These are phyloP conservation scores for Colletotrichum sp. DNA, from an alignment of 2,329 filamentous ascomycete species.

Conservation along the genomic window DNA sequence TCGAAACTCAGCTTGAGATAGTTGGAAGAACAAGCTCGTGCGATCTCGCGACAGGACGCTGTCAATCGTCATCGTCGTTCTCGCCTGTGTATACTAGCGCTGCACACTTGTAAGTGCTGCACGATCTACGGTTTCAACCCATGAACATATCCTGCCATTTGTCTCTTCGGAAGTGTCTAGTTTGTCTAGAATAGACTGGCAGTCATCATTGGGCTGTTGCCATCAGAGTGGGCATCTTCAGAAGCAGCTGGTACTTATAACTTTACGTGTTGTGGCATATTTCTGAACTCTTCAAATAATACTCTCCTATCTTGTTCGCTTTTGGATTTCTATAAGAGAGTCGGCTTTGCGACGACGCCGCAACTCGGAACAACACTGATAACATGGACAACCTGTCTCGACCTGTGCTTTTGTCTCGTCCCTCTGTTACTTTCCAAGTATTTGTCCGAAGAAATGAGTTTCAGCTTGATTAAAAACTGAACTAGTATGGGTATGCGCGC, in stretches of 20 bases:
- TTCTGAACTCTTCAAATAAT: not conserved
- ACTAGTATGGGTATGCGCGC: not conserved
- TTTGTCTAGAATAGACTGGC: not conserved
- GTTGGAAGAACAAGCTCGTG: not conserved
- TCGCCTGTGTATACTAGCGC: not conserved
- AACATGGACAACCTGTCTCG: not conserved
- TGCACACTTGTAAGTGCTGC: not conserved
- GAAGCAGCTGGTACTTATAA: not conserved
- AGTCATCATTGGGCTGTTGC: not conserved
- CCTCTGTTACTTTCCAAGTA: not conserved
- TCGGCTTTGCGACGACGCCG: not conserved
- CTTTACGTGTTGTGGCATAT: too few relatives aligned
- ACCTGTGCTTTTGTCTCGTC: not conserved
- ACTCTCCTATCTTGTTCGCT: too few relatives aligned
- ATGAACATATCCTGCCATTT: not conserved
- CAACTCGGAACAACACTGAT: not conserved
- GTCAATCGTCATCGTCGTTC: rapidly evolving
- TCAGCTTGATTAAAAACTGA: not conserved
- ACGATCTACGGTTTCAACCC: not conserved
- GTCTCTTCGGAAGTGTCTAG: rapidly evolving
- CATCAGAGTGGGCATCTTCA: rapidly evolving
- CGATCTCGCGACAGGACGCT: not conserved
- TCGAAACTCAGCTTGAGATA: not conserved
- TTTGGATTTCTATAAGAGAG: too few relatives aligned
- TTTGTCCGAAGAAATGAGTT: not conserved